phyloP scores from a whole-genome alignment of 208 protist genomes.

The Porcisia hertigi region DNA sequence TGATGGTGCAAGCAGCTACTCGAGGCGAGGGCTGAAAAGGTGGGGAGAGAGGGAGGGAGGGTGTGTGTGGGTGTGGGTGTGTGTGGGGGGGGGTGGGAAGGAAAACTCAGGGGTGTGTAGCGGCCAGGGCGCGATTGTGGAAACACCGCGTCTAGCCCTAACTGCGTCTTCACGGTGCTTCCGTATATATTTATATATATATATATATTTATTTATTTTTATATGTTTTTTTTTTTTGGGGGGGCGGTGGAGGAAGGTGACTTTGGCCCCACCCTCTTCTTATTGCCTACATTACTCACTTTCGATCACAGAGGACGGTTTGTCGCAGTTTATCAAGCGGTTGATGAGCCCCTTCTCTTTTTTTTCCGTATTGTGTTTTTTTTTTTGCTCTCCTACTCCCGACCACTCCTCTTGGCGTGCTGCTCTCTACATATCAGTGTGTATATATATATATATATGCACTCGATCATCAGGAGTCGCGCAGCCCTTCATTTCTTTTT shows the following conservation, averaged over 20 bases:
- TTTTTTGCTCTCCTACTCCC: no score
- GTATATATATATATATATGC: not conserved
- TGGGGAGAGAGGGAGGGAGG: not conserved
- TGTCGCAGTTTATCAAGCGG: not conserved
- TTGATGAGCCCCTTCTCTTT: not conserved
- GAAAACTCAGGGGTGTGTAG: not conserved
- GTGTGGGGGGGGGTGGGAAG: not conserved
- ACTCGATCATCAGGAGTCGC: not conserved
- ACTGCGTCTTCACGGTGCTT: not conserved
- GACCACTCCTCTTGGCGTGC: no score
- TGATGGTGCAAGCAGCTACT: conserved; percentile 5
- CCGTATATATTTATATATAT: not conserved
- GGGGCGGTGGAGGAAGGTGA: not conserved
- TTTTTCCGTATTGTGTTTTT: not conserved
- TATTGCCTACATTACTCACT: not conserved
- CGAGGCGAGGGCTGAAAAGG: not conserved
- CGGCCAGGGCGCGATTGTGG: not conserved
- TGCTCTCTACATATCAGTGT: not conserved
- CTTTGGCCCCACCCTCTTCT: not conserved
- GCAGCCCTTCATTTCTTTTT: not conserved
- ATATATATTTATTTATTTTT: not conserved
- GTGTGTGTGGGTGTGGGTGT: no score
- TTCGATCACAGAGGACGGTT: not conserved
- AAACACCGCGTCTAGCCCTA: not conserved
- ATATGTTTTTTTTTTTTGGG: not conserved